These are phyloP conservation scores for Gossypium laxum DNA, from an alignment of 441 rosid species.

Conservation along the genomic window DNA sequence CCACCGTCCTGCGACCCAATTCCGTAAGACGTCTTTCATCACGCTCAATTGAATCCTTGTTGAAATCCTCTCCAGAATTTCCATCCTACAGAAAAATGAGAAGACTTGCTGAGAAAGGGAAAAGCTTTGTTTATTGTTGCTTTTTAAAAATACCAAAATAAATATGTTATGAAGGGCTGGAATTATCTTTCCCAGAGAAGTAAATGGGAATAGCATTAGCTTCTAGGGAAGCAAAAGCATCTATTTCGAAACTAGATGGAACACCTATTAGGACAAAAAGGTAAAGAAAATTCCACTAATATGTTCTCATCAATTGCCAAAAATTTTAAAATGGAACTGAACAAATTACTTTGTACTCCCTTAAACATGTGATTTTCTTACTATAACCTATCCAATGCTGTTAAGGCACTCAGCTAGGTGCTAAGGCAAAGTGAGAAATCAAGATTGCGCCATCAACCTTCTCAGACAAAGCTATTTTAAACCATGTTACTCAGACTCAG, in stretches of 20 bases:
- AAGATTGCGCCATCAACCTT: too few relatives aligned
- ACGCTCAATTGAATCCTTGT: slow-evolving; percentile 63
- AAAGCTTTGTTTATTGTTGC: not conserved
- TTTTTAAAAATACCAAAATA: not conserved
- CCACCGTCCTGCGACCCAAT: slow-evolving; percentile 80
- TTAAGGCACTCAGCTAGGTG: too few relatives aligned
- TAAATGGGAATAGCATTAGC: not conserved
- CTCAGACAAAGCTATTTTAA: too few relatives aligned
- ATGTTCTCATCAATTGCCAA: not conserved
- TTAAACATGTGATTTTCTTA: not conserved
- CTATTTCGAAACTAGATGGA: not conserved
- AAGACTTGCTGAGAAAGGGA: slow-evolving; percentile 8
- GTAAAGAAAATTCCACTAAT: not conserved
- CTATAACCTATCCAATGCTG: not conserved
- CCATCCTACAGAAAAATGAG: slow-evolving; percentile 45
- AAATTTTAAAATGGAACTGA: not conserved
- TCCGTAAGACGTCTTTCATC: slow-evolving; percentile 91
- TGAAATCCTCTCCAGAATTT: slow-evolving; percentile 68
- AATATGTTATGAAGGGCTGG: not conserved
- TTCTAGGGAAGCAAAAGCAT: not conserved
- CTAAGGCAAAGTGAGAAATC: too few relatives aligned
- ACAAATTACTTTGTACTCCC: not conserved
- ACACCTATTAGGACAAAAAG: not conserved
- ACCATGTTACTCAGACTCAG: too few relatives aligned
- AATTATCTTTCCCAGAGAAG: not conserved